Evolutionary conservation across 768 basidiomycete species (phyloP), one percentile per base, ranked within the genome.

Genomic region (Tylopilus vinaceipallidus): DNA sequence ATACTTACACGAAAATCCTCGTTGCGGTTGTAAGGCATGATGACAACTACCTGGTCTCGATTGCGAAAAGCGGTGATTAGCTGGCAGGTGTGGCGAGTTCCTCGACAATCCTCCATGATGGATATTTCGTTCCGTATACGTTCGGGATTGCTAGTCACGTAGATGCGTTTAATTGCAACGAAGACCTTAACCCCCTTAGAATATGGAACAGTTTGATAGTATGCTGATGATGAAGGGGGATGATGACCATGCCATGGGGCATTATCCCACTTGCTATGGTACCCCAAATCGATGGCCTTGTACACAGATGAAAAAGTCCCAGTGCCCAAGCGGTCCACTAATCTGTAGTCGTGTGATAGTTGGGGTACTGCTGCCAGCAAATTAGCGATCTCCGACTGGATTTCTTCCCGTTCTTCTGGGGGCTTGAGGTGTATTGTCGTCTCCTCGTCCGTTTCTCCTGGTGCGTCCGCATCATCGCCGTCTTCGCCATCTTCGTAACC

Each of bases 231-330:
- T 7, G 70, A 63, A 2, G 76, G 69, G 2, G 81, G 78, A 59
- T 88, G 86, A 39, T 71, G 67, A 1, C 86, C 86, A 27, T 81
- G 81, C 90, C 90, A 92, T 12, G 81, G 74, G 5, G 67, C 56
- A 59, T 92, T 91, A 65, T 89, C 79, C 84, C 83, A 91, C 45
- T 88, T 86, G 42, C 77, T 71, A 57, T 91, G 81, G 60, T 88
- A 81, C 50, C 77, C 70, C 14, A 88, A 60, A 67, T 99, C 97
- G 55, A 95, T 68, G 0, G 95, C 97, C 61, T 98, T 97, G 78
- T 98, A 99, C n/a, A 99, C 97, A 10, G 94, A 94, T 0, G 95
- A 98, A 71, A 99, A 99, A 2, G 95, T 99, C 14, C 95, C 95
- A 46, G 95, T 98, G 13, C 97, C 97, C 1, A 99, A 79, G 1